Percentiles rank a stretch among this genome's conserved stretches.
Evolutionary conservation across 1,139 yeast genomes (phyloP).

Genomic region (Nakaseomyces kungkrabaensis): DNA sequence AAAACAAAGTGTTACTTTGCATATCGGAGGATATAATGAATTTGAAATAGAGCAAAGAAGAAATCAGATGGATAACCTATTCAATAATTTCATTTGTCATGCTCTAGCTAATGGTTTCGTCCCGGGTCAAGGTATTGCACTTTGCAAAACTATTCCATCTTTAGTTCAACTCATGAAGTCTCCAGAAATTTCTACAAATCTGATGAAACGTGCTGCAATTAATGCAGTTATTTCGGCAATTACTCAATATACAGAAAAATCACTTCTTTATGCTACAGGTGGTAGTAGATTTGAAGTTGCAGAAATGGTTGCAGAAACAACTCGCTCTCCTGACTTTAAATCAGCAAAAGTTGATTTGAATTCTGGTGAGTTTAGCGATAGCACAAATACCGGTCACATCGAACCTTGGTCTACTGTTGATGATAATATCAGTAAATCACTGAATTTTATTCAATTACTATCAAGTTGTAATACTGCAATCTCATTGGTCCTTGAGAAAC

Average conservation of each 20-base stretch:
- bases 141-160: constrained; percentile 17
- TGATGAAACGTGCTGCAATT: constrained; percentile 9
- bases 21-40: constrained; percentile 25
- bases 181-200: neutral
- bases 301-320: constrained; percentile 12
- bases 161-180: constrained; percentile 3
- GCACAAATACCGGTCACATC: constrained; percentile 6
- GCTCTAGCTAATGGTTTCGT: constrained; percentile 24
- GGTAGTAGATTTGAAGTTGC: constrained; percentile 10
- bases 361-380: neutral
- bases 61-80: constrained; percentile 18
- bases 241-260: neutral
- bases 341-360: neutral
- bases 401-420: constrained; percentile 25
- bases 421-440: constrained; percentile 11
- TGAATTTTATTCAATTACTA: constrained; percentile 13
- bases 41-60: constrained; percentile 25
- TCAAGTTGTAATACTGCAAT: constrained; percentile 18
- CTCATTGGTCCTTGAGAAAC: constrained; percentile 19
- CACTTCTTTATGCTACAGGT: constrained; percentile 14
- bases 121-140: constrained; percentile 19
- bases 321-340: constrained; percentile 3
- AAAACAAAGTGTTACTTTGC: constrained; percentile 22
- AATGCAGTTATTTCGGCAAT: constrained; percentile 12
- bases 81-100: constrained; percentile 21